Conservation (phyloP, 2,329 filamentous ascomycete species). For the Beauveria pseudobassiana region DNA sequence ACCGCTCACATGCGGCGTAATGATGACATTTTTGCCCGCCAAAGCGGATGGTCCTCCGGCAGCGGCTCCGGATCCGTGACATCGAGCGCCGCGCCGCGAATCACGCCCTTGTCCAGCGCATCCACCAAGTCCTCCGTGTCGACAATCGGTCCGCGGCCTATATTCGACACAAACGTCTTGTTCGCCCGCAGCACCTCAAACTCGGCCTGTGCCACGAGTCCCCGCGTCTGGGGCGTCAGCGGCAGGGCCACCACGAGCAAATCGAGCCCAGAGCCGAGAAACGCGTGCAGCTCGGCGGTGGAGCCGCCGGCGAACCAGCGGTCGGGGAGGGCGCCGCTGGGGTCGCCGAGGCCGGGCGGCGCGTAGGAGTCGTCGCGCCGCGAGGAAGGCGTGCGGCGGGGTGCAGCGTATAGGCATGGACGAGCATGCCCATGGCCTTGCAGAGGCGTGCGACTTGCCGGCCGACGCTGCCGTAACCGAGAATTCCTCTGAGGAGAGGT, state of each 20-base stretch:
- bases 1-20: slow-evolving; percentile 47
- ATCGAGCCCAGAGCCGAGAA: slow-evolving; percentile 43
- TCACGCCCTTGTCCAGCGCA: slow-evolving; percentile 42
- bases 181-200: slow-evolving; percentile 37
- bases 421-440: slow-evolving; percentile 59
- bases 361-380: slow-evolving; percentile 58
- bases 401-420: slow-evolving; percentile 68
- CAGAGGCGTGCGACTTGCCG: slow-evolving; percentile 49
- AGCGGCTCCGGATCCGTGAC: slow-evolving; percentile 76
- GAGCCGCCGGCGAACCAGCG: slow-evolving; percentile 43
- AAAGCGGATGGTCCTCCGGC: slow-evolving; percentile 59
- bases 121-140: slow-evolving; percentile 50
- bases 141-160: slow-evolving; percentile 52
- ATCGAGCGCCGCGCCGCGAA: slow-evolving; percentile 63
- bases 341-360: slow-evolving; percentile 56
- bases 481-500: slow-evolving; percentile 33
- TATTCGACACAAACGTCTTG: slow-evolving; percentile 61
- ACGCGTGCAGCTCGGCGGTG: slow-evolving; percentile 38
- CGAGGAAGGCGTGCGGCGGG: slow-evolving; percentile 58
- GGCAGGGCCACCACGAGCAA: slow-evolving; percentile 45
- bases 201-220: slow-evolving; percentile 44
- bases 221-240: slow-evolving; percentile 38
- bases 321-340: slow-evolving; percentile 38
- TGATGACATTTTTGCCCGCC: slow-evolving; percentile 60
- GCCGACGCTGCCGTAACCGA: slow-evolving; percentile 49